Conservation (phyloP, 371 early-diverging fungal genomes). For the Mucor circinelloides region DNA sequence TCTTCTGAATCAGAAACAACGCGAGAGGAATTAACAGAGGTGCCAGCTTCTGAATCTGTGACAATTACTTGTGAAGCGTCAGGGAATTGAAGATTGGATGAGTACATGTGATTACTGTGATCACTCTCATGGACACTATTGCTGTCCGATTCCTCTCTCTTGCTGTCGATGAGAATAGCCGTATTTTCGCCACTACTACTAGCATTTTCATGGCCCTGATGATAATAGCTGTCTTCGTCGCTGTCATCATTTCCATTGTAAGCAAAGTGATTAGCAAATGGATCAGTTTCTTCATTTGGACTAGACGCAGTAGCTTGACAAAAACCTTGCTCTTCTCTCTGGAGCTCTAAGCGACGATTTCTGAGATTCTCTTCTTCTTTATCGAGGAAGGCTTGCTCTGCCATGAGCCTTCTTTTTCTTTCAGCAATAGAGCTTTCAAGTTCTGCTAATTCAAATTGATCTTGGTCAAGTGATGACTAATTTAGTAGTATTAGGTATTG, state of each 20-base stretch:
- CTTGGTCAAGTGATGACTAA: not conserved
- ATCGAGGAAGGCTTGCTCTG: conserved; percentile 28
- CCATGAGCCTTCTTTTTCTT: conserved; percentile 19
- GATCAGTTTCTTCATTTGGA: not conserved
- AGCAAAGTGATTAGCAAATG: not conserved
- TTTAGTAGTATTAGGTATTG: not conserved
- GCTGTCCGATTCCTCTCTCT: not conserved
- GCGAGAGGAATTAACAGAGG: not conserved
- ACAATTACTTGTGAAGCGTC: not conserved
- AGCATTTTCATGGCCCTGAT: not conserved
- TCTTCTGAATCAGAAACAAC: conserved; percentile 32
- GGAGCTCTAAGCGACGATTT: conserved; percentile 19
- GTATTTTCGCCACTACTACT: not conserved
- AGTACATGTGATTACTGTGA: not conserved
- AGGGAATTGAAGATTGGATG: conserved; percentile 9
- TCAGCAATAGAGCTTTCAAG: conserved; percentile 26
- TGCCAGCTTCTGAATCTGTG: not conserved
- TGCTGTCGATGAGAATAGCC: not conserved
- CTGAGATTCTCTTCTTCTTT: conserved; percentile 25
- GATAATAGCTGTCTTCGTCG: not conserved
- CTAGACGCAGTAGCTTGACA: not conserved
- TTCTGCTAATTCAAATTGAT: conserved; percentile 28
- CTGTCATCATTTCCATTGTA: not conserved
- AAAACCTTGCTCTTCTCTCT: not conserved
- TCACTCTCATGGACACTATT: not conserved